These are phyloP conservation scores for Acanthamoeba sp. DNA, from an alignment of 208 protist species.

Conservation along the genomic window DNA sequence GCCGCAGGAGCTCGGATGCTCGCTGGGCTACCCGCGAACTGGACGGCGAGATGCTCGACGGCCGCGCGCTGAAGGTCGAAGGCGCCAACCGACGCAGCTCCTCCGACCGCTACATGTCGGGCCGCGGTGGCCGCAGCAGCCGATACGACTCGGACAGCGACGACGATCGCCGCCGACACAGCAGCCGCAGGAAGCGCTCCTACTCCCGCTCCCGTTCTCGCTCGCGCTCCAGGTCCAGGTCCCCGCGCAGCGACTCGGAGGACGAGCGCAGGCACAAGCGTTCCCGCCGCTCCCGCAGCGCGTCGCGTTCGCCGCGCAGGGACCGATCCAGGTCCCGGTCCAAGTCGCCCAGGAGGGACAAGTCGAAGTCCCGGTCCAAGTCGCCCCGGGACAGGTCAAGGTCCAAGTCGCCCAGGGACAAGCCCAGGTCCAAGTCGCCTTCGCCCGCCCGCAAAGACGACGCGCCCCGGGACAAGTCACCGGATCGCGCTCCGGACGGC, in stretches of 20 bases:
- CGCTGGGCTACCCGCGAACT: neutral
- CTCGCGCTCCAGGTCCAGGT: neutral
- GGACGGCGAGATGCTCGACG: slow-evolving; percentile 24
- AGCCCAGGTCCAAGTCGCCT: neutral
- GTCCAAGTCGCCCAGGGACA: neutral
- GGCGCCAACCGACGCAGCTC: slow-evolving; percentile 15
- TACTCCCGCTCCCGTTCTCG: neutral
- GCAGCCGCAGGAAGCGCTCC: slow-evolving; percentile 17
- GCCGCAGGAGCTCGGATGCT: slow-evolving; percentile 15
- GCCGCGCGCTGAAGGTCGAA: slow-evolving; percentile 10
- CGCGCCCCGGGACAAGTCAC: slow-evolving; percentile 13
- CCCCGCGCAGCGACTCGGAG: slow-evolving; percentile 11
- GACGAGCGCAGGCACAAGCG: neutral
- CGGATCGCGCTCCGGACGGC: neutral
- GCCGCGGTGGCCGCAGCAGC: neutral
- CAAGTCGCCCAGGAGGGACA: neutral
- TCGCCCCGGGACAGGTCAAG: neutral
- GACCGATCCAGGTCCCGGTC: neutral
- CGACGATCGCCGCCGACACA: neutral
- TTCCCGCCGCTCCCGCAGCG: neutral
- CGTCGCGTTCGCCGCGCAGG: neutral
- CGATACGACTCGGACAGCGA: slow-evolving; percentile 1
- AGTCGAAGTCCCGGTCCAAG: neutral
- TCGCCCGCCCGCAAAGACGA: neutral
- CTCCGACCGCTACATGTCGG: neutral